A percentile compares a stretch with the other conserved stretches of the same genome.
These are phyloP conservation scores for Phragmites australis DNA, from an alignment of 176 grass and related monocot species.

Conservation along the genomic window DNA sequence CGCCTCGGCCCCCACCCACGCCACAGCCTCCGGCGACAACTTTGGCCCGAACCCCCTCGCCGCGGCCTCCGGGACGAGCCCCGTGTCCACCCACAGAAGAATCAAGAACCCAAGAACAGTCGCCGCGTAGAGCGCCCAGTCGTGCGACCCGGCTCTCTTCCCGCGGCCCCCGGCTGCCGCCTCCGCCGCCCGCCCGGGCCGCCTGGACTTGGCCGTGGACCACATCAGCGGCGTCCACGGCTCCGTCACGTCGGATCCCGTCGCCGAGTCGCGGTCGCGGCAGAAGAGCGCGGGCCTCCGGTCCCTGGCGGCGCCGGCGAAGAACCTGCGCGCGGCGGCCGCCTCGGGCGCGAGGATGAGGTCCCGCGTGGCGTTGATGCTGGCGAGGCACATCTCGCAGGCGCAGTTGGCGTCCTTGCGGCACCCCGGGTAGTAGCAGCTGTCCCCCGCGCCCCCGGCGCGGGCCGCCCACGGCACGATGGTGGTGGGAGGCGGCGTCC, in stretches of 20 bases:
- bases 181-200: neutral
- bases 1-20: constrained; percentile 42
- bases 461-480: constrained; percentile 36
- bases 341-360: constrained; percentile 52
- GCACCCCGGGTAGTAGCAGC: constrained; percentile 69
- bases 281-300: constrained; percentile 28
- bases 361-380: constrained; percentile 86
- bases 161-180: too few species aligned
- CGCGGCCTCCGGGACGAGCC: constrained; percentile 49
- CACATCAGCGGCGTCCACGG: constrained; percentile 52
- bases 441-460: neutral
- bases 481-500: constrained; percentile 29
- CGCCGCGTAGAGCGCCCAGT: constrained; percentile 40
- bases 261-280: neutral
- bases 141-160: neutral
- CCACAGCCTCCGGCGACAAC: constrained; percentile 51
- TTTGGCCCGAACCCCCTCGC: constrained; percentile 52
- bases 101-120: constrained; percentile 46
- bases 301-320: constrained; percentile 20
- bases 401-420: constrained; percentile 89
- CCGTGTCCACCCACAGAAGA: constrained; percentile 59
- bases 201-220: constrained; percentile 57
- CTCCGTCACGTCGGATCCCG: constrained; percentile 15
- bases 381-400: constrained; percentile 88
- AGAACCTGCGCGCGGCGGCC: constrained; percentile 49